Evolutionary conservation across 2,329 filamentous ascomycete genomes (phyloP).

Genomic region (Celoporthe dispersa): DNA sequence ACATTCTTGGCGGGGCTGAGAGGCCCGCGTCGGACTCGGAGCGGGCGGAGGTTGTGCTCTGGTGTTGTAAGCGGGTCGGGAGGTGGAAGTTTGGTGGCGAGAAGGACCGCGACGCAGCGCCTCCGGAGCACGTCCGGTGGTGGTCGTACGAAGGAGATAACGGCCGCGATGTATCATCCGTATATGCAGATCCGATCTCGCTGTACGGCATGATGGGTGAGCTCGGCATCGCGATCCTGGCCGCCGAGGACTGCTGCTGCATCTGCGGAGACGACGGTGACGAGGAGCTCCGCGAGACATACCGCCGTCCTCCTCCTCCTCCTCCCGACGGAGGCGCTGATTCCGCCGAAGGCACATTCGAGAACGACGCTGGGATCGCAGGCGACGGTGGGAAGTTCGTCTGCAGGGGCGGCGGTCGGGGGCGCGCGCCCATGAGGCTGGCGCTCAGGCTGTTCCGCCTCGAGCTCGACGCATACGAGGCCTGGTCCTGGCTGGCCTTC

Average conservation of each 20-base stretch:
- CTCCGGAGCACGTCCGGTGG: constrained; percentile 10
- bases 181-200: not conserved
- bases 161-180: not conserved
- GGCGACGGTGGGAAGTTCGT: constrained; percentile 13
- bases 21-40: constrained; percentile 14
- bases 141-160: constrained; percentile 1
- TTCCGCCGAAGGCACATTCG: not conserved
- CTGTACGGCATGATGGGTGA: not conserved
- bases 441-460: constrained; percentile 10
- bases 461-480: not conserved
- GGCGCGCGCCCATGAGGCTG: not conserved
- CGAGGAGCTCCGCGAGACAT: not conserved
- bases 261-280: constrained; percentile 14
- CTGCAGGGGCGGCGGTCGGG: constrained; percentile 15
- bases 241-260: not conserved
- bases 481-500: constrained; percentile 18
- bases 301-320: not conserved
- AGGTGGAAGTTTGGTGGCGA: constrained; percentile 26
- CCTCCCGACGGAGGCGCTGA: constrained; percentile 3
- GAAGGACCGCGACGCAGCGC: constrained; percentile 2
- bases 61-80: constrained; percentile 19
- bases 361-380: constrained; percentile 5
- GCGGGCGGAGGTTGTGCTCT: constrained; percentile 14
- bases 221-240: not conserved
- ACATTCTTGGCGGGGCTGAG: constrained; percentile 14